Base-by-base conservation (phyloP, 2,329 filamentous ascomycete genomes). In the Blastomyces parvus region DNA sequence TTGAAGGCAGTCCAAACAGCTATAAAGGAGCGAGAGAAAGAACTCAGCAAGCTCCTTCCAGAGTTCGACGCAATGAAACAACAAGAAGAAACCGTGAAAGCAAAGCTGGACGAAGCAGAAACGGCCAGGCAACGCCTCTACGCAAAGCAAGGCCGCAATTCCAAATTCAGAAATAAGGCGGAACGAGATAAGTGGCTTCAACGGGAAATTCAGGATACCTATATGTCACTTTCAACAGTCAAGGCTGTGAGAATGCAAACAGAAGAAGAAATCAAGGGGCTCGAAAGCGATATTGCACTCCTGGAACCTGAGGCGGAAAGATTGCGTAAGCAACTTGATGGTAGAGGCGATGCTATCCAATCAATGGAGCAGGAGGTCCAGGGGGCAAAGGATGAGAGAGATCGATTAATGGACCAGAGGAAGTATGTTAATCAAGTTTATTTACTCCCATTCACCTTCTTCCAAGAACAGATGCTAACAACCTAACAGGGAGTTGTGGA, bases 71-170 rank as follows among this genome's bases (percentile, higher is more conserved):
- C 84, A 64, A 86, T 86, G 67, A 91, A 88, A 73, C 81, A 85
- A 60, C 83, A 90, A 64, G 94, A 97, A 72, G 82, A 83, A 19
- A 82, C 84, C 19, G 80, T 90, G 36, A 88, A 87, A 70, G 81
- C 87, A 62, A 85, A 88, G 64, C 81, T 97, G 13, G 88, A 91
- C 57, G 82, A 88, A 59, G 88, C 88, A 0, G 89, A 95, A 70
- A 87, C 87, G 8, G 83, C 84, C 5, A 84, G 90, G 52, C 86
- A 89, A 67, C 87, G 92, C 46, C 83, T 99, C 8, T 90, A 96
- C 72, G 90, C 89, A 60, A 99, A 99, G 75, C 93, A 99, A 76
- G 91, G 88, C 53, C 88, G 93, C 56, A 91, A 89, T 67, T 88
- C 89, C 22, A 88, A 91, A 66, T 99, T 96, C 76, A 88, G 84